Conservation (phyloP, 495 filamentous ascomycete genomes). For the Penicillium waksmanii region DNA sequence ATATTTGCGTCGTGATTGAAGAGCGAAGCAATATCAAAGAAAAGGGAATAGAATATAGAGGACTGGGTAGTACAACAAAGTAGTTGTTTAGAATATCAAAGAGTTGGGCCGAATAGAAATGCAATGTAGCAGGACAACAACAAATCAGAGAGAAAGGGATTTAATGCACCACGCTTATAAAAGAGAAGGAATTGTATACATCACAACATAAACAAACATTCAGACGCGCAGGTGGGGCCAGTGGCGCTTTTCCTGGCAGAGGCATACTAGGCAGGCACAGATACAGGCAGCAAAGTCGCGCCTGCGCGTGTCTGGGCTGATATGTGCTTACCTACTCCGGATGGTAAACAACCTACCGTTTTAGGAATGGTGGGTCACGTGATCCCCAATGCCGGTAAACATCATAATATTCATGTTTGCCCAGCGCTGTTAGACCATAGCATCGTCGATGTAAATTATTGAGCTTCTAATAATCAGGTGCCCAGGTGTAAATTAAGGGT, state of each 20-base stretch:
- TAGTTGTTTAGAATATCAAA: background rate
- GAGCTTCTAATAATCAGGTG: too few relatives aligned
- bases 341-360: slow-evolving; percentile 33
- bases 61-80: slow-evolving; percentile 5
- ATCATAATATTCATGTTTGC: too few relatives aligned
- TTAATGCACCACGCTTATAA: slow-evolving; percentile 14
- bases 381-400: background rate
- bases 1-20: slow-evolving; percentile 17
- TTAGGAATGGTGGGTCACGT: slow-evolving; percentile 21
- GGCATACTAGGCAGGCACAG: background rate
- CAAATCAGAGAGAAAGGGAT: slow-evolving; percentile 3
- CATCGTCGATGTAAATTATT: too few relatives aligned
- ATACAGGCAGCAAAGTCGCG: slow-evolving; percentile 23
- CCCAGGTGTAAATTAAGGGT: too few relatives aligned
- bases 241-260: too few relatives aligned
- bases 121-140: background rate
- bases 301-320: slow-evolving; percentile 19
- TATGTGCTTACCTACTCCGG: slow-evolving; percentile 20
- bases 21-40: background rate
- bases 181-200: slow-evolving; percentile 20
- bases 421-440: too few relatives aligned
- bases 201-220: slow-evolving; percentile 39
- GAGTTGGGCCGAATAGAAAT: background rate
- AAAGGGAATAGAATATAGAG: background rate
- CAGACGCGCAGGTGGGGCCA: slow-evolving; percentile 19